Evolutionary conservation across 495 filamentous ascomycete species (phyloP).

Genomic region (Parathielavia appendiculata): DNA sequence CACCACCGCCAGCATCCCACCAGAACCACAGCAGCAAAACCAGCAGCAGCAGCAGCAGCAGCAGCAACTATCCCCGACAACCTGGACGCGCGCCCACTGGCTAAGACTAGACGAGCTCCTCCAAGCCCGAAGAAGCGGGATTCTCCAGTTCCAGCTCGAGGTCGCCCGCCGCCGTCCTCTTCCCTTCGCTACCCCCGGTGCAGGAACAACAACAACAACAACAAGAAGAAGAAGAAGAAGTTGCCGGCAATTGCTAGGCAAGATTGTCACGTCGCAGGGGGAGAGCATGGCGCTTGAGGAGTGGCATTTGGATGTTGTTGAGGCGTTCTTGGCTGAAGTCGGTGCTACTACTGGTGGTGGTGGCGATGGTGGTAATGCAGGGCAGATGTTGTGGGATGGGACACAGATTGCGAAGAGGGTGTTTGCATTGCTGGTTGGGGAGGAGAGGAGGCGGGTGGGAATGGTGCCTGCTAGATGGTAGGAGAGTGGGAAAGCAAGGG

Average conservation of each 20-base stretch:
- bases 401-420: slow-evolving; percentile 42
- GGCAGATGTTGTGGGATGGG: slow-evolving; percentile 38
- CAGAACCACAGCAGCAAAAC: not conserved
- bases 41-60: slow-evolving; percentile 11
- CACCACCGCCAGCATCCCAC: not conserved
- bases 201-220: not conserved
- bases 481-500: slow-evolving; percentile 1
- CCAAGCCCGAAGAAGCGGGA: slow-evolving; percentile 26
- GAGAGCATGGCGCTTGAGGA: slow-evolving; percentile 38
- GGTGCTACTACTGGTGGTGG: slow-evolving; percentile 12
- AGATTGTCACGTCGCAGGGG: slow-evolving; percentile 32
- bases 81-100: slow-evolving; percentile 43
- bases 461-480: slow-evolving; percentile 17
- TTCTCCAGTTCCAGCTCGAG: slow-evolving; percentile 27
- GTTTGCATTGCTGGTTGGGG: slow-evolving; percentile 47
- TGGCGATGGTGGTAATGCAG: not conserved
- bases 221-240: not conserved
- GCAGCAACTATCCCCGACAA: slow-evolving; percentile 29
- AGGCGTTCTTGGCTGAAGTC: slow-evolving; percentile 40
- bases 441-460: slow-evolving; percentile 35
- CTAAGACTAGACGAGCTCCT: slow-evolving; percentile 37
- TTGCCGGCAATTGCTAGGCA: slow-evolving; percentile 31
- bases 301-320: slow-evolving; percentile 51
- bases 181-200: not conserved
- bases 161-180: not conserved